These are phyloP conservation scores for Arthroderma sp. DNA, from an alignment of 2,329 filamentous ascomycete genomes.

Conservation along the genomic window DNA sequence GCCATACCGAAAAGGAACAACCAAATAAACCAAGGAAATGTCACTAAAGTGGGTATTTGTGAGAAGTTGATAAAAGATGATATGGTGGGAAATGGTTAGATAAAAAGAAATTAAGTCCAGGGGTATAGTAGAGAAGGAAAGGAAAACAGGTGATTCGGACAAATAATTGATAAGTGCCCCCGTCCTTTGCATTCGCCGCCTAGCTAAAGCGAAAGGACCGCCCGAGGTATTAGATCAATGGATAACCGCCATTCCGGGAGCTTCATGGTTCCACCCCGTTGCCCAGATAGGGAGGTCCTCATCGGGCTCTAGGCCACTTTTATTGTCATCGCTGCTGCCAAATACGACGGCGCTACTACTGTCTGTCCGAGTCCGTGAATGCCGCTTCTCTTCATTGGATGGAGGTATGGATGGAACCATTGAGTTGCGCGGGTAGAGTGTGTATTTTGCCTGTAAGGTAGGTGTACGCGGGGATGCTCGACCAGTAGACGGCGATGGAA, in stretches of 20 bases:
- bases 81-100: not conserved
- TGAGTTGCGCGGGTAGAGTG: constrained; percentile 22
- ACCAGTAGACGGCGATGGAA: constrained; percentile 28
- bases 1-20: not conserved
- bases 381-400: constrained; percentile 21
- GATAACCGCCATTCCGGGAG: constrained; percentile 21
- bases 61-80: not conserved
- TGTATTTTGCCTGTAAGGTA: constrained; percentile 24
- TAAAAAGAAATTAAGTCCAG: not conserved
- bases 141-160: not conserved
- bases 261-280: constrained; percentile 31
- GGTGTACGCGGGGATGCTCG: constrained; percentile 9
- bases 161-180: not conserved
- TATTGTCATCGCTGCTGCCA: constrained; percentile 31
- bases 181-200: too few relatives aligned
- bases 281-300: constrained; percentile 34
- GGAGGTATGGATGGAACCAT: constrained; percentile 18
- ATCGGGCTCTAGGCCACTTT: constrained; percentile 34
- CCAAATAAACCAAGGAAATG: not conserved
- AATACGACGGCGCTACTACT: constrained; percentile 36
- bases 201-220: too few relatives aligned
- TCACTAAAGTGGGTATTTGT: not conserved
- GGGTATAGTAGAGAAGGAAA: not conserved
- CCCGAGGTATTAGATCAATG: constrained; percentile 15
- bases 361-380: constrained; percentile 29